A percentile compares a stretch with the other conserved stretches of the same genome.
phyloP scores from a whole-genome alignment of 805 yeast species.

The Scheffersomyces ergatensis region DNA sequence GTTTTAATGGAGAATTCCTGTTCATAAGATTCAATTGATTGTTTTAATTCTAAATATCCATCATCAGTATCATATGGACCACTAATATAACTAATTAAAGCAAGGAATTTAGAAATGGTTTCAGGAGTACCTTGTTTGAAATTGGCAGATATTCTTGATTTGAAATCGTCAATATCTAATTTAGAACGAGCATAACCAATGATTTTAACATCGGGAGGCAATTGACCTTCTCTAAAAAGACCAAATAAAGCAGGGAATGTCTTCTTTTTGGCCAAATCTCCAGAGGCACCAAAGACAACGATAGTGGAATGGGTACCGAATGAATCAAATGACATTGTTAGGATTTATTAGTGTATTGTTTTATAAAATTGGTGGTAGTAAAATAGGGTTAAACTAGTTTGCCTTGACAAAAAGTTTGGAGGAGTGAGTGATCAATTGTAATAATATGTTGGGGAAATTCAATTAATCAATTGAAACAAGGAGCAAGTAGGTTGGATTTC shows the following conservation, averaged over 20 bases:
- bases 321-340: slow-evolving; percentile 27
- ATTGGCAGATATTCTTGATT: slow-evolving; percentile 60
- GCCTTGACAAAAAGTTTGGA: too few species aligned
- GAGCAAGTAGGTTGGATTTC: too few species aligned
- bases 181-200: slow-evolving; percentile 92
- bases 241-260: slow-evolving; percentile 88
- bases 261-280: slow-evolving; percentile 93
- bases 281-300: slow-evolving; percentile 92
- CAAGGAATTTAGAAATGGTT: slow-evolving; percentile 59
- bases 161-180: slow-evolving; percentile 63
- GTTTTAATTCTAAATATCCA: slow-evolving; percentile 62
- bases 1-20: slow-evolving; percentile 35
- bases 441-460: too few species aligned
- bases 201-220: slow-evolving; percentile 68
- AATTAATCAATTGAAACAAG: too few species aligned
- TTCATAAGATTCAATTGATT: slow-evolving; percentile 61
- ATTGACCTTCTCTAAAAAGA: slow-evolving; percentile 60
- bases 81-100: slow-evolving; percentile 61
- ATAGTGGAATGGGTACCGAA: slow-evolving; percentile 69
- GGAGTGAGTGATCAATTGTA: too few species aligned
- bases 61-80: slow-evolving; percentile 81
- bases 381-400: too few species aligned
- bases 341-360: too few species aligned
- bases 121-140: slow-evolving; percentile 50
- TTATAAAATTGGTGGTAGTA: too few species aligned